Evolutionary conservation across 2,329 filamentous ascomycete species (phyloP).

Genomic region (Raffaelea arxii): DNA sequence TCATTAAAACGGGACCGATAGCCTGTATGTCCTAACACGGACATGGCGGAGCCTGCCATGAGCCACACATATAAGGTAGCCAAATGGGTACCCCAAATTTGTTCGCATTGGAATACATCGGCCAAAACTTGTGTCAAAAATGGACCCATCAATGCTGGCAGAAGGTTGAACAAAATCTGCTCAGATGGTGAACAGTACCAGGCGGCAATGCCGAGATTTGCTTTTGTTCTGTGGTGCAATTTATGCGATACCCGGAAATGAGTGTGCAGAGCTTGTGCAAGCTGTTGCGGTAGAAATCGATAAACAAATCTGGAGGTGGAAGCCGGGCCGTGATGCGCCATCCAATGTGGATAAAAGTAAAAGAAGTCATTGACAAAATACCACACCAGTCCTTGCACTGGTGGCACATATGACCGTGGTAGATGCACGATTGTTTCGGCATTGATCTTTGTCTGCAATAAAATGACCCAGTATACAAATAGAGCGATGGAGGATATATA

Average conservation of each 20-base stretch:
- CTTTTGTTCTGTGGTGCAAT: neutral
- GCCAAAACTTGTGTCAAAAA: neutral
- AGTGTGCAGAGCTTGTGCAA: neutral
- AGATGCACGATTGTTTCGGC: neutral
- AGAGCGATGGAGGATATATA: neutral
- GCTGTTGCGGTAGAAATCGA: neutral
- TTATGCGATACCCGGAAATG: neutral
- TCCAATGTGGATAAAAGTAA: slow-evolving; percentile 1
- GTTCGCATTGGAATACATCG: neutral
- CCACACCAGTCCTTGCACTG: neutral
- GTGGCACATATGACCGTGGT: neutral
- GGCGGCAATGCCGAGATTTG: neutral
- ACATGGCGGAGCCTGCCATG: neutral
- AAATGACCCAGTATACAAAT: neutral
- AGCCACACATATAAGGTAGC: neutral
- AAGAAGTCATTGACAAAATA: neutral
- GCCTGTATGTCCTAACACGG: slow-evolving; percentile 1
- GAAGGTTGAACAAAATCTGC: neutral
- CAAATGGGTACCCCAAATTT: neutral
- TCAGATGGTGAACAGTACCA: neutral
- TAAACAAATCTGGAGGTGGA: neutral
- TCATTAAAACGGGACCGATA: neutral
- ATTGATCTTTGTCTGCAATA: neutral
- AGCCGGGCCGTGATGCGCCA: neutral
- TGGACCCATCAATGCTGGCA: neutral